Evolutionary conservation across 139 green algal genomes (phyloP), one percentile per base, ranked within the genome.

Genomic region (Edaphochlamys debaryana): DNA sequence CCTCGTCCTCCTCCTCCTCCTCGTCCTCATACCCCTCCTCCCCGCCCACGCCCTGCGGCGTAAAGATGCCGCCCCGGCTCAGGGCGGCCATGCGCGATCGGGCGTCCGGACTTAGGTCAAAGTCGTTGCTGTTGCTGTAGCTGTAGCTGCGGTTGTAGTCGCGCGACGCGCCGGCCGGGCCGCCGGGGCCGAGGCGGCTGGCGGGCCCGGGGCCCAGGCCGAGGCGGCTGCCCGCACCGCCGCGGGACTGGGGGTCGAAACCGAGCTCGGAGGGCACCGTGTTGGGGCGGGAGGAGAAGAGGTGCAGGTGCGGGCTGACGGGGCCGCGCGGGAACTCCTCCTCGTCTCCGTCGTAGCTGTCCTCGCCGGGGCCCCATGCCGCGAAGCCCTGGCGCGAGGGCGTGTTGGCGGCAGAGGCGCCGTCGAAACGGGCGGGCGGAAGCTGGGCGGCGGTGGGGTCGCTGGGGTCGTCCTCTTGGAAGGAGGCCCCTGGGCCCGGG

Each of bases 251-350:
- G 45, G 45, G 45, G 36, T 66, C 34, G 73, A 52, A 56, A 4
- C 38, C 37, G 45, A 30, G 56, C 56, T 70, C 73, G 23, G 73
- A 70, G 4, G 73, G 56, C 58, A 80, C 58, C 4, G 75, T 72
- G 40, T 72, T 81, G 37, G 75, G 75, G 7, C 75, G 60, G 8
- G 60, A 72, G 60, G 36, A 50, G 58, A 81, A 81, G 30, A 81
- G 75, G 30, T 62, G 60, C 60, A 81, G 38, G 60, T 50, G 27
- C 27, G 75, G 75, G 60, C 60, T 81, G 41, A 6, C 30, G 32
- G 75, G 75, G 30, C 75, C 75, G 58, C 60, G 60, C 11, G 75
- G 75, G 41, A 71, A 72, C 27, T 63, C 60, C 9, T 66, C 70
- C 40, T 56, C 40, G 5, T 80, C 52, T 34, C 27, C 17, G n/a